These are phyloP conservation scores for Cinnamomum chago DNA, from an alignment of 164 flowering plant genomes.

Conservation along the genomic window DNA sequence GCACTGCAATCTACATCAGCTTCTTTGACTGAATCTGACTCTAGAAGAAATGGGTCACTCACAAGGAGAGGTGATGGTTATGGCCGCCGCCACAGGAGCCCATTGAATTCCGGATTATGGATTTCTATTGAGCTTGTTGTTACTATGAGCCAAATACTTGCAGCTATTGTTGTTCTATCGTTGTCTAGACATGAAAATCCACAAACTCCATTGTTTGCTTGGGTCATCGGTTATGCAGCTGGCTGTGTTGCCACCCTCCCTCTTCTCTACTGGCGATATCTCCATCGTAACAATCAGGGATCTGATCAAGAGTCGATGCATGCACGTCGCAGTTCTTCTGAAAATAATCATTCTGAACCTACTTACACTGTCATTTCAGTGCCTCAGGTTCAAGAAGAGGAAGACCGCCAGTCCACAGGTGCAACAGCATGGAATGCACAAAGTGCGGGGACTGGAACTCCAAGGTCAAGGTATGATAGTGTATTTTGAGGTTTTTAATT, in stretches of 20 bases:
- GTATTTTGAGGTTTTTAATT: too few species aligned
- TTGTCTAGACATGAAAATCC: constrained; percentile 48
- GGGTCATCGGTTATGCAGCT: constrained; percentile 52
- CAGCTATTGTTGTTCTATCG: constrained; percentile 38
- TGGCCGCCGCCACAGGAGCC: constrained; percentile 66
- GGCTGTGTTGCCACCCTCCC: constrained; percentile 63
- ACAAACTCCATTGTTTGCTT: constrained; percentile 44
- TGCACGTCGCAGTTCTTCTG: constrained; percentile 35
- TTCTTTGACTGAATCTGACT: constrained; percentile 26
- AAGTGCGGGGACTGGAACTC: constrained; percentile 16
- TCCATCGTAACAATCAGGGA: constrained; percentile 40
- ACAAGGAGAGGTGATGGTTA: constrained; percentile 55
- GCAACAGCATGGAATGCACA: constrained; percentile 24
- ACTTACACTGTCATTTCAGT: constrained; percentile 37
- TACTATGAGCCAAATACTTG: constrained; percentile 63
- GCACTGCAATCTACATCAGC: constrained; percentile 7
- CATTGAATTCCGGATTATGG: constrained; percentile 77
- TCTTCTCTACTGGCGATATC: constrained; percentile 68
- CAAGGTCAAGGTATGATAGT: constrained; percentile 31
- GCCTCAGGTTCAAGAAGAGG: constrained; percentile 32
- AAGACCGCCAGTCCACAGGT: constrained; percentile 19
- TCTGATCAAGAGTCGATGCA: constrained; percentile 38
- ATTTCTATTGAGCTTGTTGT: constrained; percentile 65
- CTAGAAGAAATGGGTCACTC: constrained; percentile 37
- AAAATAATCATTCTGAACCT: constrained; percentile 29